These are phyloP conservation scores for Cupressus sempervirens DNA, from an alignment of 75 land plant species.

Conservation along the genomic window DNA sequence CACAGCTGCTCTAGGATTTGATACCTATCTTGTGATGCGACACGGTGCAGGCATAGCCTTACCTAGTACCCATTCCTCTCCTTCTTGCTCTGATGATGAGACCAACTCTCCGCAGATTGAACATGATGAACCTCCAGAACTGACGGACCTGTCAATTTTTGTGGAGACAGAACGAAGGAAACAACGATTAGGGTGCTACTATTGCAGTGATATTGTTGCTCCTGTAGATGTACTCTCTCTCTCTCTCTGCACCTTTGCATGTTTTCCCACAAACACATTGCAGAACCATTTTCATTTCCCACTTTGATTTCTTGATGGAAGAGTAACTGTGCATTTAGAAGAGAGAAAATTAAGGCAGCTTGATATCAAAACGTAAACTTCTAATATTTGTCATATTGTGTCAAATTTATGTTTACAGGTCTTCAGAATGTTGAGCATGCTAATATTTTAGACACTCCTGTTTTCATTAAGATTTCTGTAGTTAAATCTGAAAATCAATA, in stretches of 20 bases:
- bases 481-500: neutral
- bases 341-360: neutral
- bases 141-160: slow-evolving; percentile 15
- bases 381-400: neutral
- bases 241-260: no score
- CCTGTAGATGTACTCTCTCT: slow-evolving; percentile 77
- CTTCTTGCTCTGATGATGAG: slow-evolving; percentile 11
- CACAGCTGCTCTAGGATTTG: slow-evolving; percentile 96
- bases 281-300: neutral
- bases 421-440: slow-evolving; percentile 2
- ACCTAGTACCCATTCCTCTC: slow-evolving; percentile 16
- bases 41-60: slow-evolving; percentile 69
- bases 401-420: neutral
- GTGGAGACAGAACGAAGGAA: slow-evolving; percentile 11
- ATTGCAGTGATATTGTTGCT: slow-evolving; percentile 98
- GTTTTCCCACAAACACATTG: no score
- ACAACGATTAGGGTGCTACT: slow-evolving; percentile 88
- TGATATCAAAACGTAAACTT: neutral
- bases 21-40: slow-evolving; percentile 95
- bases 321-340: neutral
- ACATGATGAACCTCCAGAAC: slow-evolving; percentile 14
- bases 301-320: neutral
- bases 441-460: neutral
- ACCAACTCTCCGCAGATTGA: neutral
- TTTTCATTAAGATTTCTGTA: neutral